A percentile compares a stretch with the other conserved stretches of the same genome.
phyloP scores from a whole-genome alignment of 2,329 filamentous ascomycete species.

The Fusarium coicis region DNA sequence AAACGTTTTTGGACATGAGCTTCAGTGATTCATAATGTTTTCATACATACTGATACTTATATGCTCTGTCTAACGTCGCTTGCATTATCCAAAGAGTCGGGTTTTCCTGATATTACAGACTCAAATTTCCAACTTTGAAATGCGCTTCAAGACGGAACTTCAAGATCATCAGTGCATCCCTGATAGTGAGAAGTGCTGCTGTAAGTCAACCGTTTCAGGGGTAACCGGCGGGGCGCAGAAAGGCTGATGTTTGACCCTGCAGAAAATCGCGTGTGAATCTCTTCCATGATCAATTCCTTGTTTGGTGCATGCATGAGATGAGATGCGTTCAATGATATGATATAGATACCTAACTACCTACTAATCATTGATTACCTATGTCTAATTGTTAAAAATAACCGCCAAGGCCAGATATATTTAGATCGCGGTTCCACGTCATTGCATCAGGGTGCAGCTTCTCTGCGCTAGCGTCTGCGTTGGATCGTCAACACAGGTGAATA shows the following conservation, averaged over 20 bases:
- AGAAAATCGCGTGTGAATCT: conserved; percentile 20
- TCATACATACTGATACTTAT: neutral
- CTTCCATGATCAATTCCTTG: conserved; percentile 5
- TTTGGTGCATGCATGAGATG: conserved; percentile 7
- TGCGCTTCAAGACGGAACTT: neutral
- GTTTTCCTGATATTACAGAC: neutral
- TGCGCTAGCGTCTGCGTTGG: conserved; percentile 12
- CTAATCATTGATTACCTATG: neutral
- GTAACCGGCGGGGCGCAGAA: conserved; percentile 5
- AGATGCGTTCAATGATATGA: neutral
- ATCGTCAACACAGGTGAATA: conserved; percentile 6
- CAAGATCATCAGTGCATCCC: neutral
- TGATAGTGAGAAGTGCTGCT: neutral
- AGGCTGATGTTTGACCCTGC: conserved; percentile 15
- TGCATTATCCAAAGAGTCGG: neutral
- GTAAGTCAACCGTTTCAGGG: conserved; percentile 19
- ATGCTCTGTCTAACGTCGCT: neutral
- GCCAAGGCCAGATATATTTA: neutral
- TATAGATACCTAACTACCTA: neutral
- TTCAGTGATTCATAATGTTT: neutral
- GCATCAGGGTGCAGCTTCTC: conserved; percentile 8
- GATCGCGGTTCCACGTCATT: neutral
- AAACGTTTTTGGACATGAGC: conserved; percentile 10
- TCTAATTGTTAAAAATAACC: neutral
- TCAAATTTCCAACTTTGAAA: neutral